A percentile compares a stretch with the other conserved stretches of the same genome.
phyloP scores from a whole-genome alignment of 2,329 filamentous ascomycete genomes.

The Amylocarpus encephaloides region DNA sequence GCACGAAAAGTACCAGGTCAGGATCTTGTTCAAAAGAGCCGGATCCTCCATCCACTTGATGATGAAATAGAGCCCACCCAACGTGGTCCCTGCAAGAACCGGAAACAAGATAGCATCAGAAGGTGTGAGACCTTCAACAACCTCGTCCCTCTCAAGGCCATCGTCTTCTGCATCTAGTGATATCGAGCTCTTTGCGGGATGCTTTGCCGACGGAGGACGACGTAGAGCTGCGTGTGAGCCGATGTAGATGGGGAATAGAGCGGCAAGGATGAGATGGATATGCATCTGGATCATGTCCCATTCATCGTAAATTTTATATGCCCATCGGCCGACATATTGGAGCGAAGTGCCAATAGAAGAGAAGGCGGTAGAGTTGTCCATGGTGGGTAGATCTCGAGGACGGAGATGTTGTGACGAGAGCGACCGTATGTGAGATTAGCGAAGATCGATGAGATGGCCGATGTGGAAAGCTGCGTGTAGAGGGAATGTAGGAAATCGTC shows the following conservation, averaged over 20 bases:
- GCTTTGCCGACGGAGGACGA: conserved; percentile 67
- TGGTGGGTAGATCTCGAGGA: no score
- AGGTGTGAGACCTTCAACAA: conserved; percentile 63
- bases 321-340: conserved; percentile 24
- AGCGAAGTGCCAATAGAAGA: conserved; percentile 20
- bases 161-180: conserved; percentile 40
- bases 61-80: conserved; percentile 75
- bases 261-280: conserved; percentile 56
- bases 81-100: conserved; percentile 63
- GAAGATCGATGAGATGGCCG: no score
- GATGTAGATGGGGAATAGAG: conserved; percentile 76
- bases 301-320: conserved; percentile 18
- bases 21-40: conserved; percentile 70
- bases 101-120: conserved; percentile 83
- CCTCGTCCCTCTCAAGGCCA: conserved; percentile 50
- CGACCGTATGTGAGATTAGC: no score
- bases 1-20: conserved; percentile 76
- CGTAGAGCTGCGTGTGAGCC: conserved; percentile 81
- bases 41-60: conserved; percentile 86
- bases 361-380: conserved; percentile 13
- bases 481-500: no score
- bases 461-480: no score
- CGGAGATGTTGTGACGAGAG: no score
- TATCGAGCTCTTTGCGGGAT: conserved; percentile 39
- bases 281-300: conserved; percentile 26